Evolutionary conservation across 805 yeast genomes (phyloP), one percentile per base, ranked within the genome.

Genomic region (Cyberlindnera petersonii): DNA sequence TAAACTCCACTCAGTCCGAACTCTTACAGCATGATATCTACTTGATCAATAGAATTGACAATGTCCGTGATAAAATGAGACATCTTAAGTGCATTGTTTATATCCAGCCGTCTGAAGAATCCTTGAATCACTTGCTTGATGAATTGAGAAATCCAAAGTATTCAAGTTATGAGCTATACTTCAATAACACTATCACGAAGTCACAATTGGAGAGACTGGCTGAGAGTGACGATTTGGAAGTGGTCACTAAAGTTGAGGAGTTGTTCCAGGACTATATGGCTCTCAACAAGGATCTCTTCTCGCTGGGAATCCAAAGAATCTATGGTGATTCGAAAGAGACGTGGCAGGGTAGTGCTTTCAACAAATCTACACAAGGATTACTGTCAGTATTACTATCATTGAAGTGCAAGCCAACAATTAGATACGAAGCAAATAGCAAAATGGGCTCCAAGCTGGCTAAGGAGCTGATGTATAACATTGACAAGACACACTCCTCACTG

Each of bases 1-100:
- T 93, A 74, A 79, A 84, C 50, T 77, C 94, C 21, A 84, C 96
- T 3, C 98, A 93, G 58, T 81, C 94, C 3, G 84, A 80, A 40
- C 69, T 93, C 31, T 70, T 93, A 26, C 78, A 82, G 48, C 75
- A 86, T 50, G 95, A 91, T 46, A 76, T 93, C n/a, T 87, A 85
- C 43, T 68, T 93, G 35, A 80, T 87, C 32, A 96, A 87, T 44
- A 72, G 75, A 27, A 59, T 81, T 19, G 84, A 79, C 40, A 81
- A 82, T 55, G 48, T 57, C 6, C 69, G 93, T 31, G 86, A 81
- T 52, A 74, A 72, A 29, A 72, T 89, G 72, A 78, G 88, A 42
- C 95, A 89, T 55, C 63, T 93, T 53, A 77, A 78, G 50, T 88
- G 97, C 59, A 65, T 88, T 13, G 82, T 85, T 13, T 89, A 86